Evolutionary conservation across 352 stramenopile species (phyloP).

Genomic region (Phytopythium chamaehyphon): DNA sequence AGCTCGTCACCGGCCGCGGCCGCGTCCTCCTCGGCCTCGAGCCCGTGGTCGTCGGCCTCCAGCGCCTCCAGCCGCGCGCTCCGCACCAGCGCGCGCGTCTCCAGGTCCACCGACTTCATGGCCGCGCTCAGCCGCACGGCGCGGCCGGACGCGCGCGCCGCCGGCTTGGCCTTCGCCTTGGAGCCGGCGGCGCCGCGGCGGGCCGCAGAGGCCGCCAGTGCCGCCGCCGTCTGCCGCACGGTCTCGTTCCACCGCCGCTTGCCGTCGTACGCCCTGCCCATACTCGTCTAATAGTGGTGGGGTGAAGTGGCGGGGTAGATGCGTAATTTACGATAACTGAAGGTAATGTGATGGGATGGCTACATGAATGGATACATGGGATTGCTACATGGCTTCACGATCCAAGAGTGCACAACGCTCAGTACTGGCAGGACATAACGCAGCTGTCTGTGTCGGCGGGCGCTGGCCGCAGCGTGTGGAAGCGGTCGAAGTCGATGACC

Average conservation of each 20-base stretch:
- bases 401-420: neutral
- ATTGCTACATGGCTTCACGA: neutral
- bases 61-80: constrained; percentile 85
- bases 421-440: constrained; percentile 39
- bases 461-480: constrained; percentile 67
- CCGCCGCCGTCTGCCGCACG: constrained; percentile 44
- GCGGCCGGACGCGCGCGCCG: constrained; percentile 55
- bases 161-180: constrained; percentile 40
- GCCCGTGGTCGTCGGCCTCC: constrained; percentile 86
- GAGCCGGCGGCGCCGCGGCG: constrained; percentile 4
- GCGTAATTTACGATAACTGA: neutral
- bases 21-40: constrained; percentile 53
- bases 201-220: constrained; percentile 2
- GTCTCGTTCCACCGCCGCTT: constrained; percentile 87
- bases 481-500: constrained; percentile 81
- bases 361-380: neutral
- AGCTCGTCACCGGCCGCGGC: constrained; percentile 34
- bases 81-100: constrained; percentile 76
- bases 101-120: constrained; percentile 80
- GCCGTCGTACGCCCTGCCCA: constrained; percentile 77
- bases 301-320: neutral
- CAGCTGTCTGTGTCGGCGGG: constrained; percentile 47
- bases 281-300: constrained; percentile 17
- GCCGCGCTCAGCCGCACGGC: constrained; percentile 75
- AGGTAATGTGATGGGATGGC: no score